Base-by-base conservation (phyloP, 2,329 filamentous ascomycete genomes). In the Ilyonectria destructans region DNA sequence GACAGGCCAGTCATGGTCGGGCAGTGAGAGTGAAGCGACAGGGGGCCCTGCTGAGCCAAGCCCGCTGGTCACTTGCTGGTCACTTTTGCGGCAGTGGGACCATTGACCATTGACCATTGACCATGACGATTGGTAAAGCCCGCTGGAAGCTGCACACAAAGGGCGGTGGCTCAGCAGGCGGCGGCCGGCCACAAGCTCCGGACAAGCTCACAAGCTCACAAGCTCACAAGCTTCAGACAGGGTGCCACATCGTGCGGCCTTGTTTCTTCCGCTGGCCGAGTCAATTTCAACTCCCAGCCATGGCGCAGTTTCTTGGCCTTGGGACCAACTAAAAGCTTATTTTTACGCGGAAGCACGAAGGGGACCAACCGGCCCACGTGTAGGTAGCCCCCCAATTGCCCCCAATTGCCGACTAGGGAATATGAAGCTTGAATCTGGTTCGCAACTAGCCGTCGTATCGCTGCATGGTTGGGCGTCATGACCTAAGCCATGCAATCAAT, bases 191-290 rank as follows among this genome's bases (percentile, higher is more conserved):
- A 49, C 46, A 19, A 51, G 49, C 49, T 52, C 49, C 23, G 48
- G 19, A 19, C 49, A 19, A 9, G 48, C 31, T 33, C 31, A 6
- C 31, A 12, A 9, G 48, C 31, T 33, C 31, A 6, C 31, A 12
- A 56, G 60, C 51, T 62, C 51, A 48, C 60, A 62, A 57, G 60
- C 60, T 57, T 40, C 43, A n/a, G 52, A 37, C 37, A 23, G 37
- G 54, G 59, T 52, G 52, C 58, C 51, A 62, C 59, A 46, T 56
- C 59, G 40, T 31, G 51, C 40, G 59, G 29, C 59, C 51, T 56
- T 62, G 59, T 62, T 62, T 62, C 26, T 55, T 52, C 19, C 45
- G 35, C n/a, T 55, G 12, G 19, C 31, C 29, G 33, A 40, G 52
- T 57, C 60, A 63, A 57, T 63, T 49, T 63, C 19, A 26, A 63